Percentiles rank a stretch among this genome's conserved stretches.
These are phyloP conservation scores for Silene conica DNA, from an alignment of 148 eudicot genomes.

Conservation along the genomic window DNA sequence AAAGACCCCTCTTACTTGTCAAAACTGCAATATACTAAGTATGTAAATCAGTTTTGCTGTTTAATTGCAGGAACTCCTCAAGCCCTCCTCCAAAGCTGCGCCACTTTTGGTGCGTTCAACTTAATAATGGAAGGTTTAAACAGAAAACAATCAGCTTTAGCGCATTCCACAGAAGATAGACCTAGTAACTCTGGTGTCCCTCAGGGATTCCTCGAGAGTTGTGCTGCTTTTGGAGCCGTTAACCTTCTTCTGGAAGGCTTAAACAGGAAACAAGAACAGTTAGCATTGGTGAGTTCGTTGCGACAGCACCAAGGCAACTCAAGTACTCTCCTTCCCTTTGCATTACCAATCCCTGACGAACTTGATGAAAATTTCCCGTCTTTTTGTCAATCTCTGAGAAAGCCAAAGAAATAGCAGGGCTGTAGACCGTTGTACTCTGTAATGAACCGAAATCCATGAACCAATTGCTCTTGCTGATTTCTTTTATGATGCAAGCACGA, in stretches of 20 bases:
- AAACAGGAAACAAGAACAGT: conserved; percentile 50
- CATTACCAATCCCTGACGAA: conserved; percentile 26
- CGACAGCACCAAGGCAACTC: conserved; percentile 26
- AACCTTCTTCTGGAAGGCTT: conserved; percentile 68
- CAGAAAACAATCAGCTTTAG: conserved; percentile 78
- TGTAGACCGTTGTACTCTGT: conserved; percentile 8
- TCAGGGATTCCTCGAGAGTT: conserved; percentile 61
- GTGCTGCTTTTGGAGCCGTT: conserved; percentile 82
- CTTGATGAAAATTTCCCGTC: conserved; percentile 18
- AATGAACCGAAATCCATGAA: background rate
- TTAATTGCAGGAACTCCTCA: conserved; percentile 66
- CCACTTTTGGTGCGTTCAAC: conserved; percentile 84
- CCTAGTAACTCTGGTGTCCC: conserved; percentile 49
- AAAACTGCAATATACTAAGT: background rate
- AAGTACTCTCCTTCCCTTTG: conserved; percentile 48
- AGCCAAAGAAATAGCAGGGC: conserved; percentile 13
- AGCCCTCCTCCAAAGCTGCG: conserved; percentile 72
- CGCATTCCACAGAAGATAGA: conserved; percentile 24
- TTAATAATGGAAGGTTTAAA: conserved; percentile 68
- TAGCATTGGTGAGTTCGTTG: conserved; percentile 60
- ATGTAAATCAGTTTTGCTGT: conserved; percentile 1
- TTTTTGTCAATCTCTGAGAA: conserved; percentile 25
- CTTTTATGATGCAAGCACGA: background rate
- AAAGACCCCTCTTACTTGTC: background rate
- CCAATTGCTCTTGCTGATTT: background rate